Percentiles rank a stretch among this genome's conserved stretches.
These are phyloP conservation scores for Fusarium sp. DNA, from an alignment of 2,329 filamentous ascomycete genomes.

Conservation along the genomic window DNA sequence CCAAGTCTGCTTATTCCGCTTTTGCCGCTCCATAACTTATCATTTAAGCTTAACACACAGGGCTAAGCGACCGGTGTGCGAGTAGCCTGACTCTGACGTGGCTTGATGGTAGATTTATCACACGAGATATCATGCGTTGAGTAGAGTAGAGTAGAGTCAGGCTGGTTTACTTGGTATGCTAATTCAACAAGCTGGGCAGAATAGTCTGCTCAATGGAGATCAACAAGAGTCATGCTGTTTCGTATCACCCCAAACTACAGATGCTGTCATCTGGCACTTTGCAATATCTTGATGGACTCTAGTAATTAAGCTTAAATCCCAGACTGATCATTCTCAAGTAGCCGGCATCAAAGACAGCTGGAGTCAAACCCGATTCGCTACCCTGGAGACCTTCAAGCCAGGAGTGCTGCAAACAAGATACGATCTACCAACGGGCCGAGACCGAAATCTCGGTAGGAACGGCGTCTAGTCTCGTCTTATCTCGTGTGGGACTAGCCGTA, in stretches of 20 bases:
- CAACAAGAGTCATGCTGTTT: too few species aligned
- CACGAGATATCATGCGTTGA: too few species aligned
- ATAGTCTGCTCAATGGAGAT: too few species aligned
- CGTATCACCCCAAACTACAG: too few species aligned
- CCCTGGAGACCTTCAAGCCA: neutral
- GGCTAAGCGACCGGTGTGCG: slow-evolving; percentile 9
- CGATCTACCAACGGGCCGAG: slow-evolving; percentile 5
- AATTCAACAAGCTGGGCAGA: too few species aligned
- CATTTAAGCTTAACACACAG: slow-evolving; percentile 30
- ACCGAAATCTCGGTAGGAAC: slow-evolving; percentile 2
- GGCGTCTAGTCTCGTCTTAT: neutral
- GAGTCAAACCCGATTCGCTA: neutral
- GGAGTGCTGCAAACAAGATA: neutral
- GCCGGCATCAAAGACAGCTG: neutral
- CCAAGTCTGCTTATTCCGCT: slow-evolving; percentile 28
- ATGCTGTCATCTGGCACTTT: too few species aligned
- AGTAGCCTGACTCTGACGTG: neutral
- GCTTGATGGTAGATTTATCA: too few species aligned
- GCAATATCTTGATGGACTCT: too few species aligned
- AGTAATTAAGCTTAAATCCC: too few species aligned
- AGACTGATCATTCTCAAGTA: too few species aligned
- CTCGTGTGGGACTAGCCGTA: neutral
- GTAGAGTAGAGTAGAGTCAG: too few species aligned
- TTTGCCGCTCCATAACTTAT: slow-evolving; percentile 11
- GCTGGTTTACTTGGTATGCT: too few species aligned